phyloP scores from a whole-genome alignment of 257 asterid genomes.

The Lavandula angustifolia region DNA sequence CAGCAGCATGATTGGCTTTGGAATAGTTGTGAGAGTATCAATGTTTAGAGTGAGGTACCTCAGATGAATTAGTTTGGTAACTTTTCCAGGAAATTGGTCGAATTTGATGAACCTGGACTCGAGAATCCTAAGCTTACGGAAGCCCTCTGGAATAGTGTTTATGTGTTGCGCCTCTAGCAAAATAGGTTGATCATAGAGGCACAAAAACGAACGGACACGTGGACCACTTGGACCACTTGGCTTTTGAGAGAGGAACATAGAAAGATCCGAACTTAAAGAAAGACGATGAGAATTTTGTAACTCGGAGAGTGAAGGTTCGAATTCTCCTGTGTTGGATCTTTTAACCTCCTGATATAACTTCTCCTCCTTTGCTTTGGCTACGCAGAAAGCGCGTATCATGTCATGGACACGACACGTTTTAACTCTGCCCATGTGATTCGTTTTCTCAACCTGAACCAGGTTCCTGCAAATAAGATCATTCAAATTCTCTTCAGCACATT shows the following conservation, averaged over 20 bases:
- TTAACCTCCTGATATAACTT: constrained; percentile 44
- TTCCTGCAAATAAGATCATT: constrained; percentile 45
- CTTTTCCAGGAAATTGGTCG: constrained; percentile 26
- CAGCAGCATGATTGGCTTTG: constrained; percentile 31
- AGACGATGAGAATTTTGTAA: constrained; percentile 41
- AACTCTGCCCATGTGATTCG: constrained; percentile 36
- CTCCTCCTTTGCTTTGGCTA: constrained; percentile 21
- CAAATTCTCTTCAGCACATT: constrained; percentile 39
- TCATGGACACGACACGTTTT: constrained; percentile 54
- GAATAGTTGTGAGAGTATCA: constrained; percentile 31
- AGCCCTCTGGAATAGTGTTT: constrained; percentile 36
- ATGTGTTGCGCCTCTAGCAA: background rate
- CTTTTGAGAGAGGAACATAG: constrained; percentile 26
- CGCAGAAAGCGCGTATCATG: constrained; percentile 48
- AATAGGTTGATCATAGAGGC: constrained; percentile 23
- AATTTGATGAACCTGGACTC: constrained; percentile 41
- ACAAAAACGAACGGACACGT: constrained; percentile 45
- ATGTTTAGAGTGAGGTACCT: constrained; percentile 43
- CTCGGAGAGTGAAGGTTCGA: constrained; percentile 24
- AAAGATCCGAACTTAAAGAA: constrained; percentile 38
- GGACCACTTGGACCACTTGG: constrained; percentile 36
- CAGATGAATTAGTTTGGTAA: constrained; percentile 39
- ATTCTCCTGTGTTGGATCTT: constrained; percentile 16
- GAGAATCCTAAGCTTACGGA: constrained; percentile 41
- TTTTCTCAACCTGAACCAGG: constrained; percentile 41